Conservation (phyloP, 768 basidiomycete species). For the Kwoniella mangroviensis region DNA sequence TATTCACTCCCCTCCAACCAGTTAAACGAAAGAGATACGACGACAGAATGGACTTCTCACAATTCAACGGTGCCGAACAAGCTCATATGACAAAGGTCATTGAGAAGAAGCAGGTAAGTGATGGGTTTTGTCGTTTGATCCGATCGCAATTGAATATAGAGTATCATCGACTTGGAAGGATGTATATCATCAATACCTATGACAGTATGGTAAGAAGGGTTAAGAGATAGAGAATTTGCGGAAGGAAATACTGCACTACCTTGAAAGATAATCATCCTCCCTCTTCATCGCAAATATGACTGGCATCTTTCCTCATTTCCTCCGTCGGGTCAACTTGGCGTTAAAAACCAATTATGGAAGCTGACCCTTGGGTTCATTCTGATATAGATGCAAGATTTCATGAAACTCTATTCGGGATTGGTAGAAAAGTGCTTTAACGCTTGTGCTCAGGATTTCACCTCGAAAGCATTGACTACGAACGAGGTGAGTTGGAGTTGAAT, state of each 20-base stretch:
- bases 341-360: not conserved
- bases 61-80: constrained; percentile 86
- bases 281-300: too few species aligned
- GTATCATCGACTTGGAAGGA: not conserved
- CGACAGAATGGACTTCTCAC: constrained; percentile 81
- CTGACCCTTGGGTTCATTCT: not conserved
- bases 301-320: too few species aligned
- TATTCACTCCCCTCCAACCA: too few species aligned
- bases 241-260: too few species aligned
- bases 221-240: too few species aligned
- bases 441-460: constrained; percentile 96
- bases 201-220: too few species aligned
- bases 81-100: constrained; percentile 84
- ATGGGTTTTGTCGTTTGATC: not conserved
- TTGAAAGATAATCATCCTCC: too few species aligned
- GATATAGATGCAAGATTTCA: constrained; percentile 93
- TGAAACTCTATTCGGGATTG: constrained; percentile 89
- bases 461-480: constrained; percentile 88
- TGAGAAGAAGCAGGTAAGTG: constrained; percentile 89
- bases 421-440: constrained; percentile 95
- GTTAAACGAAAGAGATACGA: not conserved
- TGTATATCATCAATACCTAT: too few species aligned
- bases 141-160: not conserved
- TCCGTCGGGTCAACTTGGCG: too few species aligned
- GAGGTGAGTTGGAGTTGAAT: constrained; percentile 66